These are phyloP conservation scores for Piper longum DNA, from an alignment of 164 flowering plant genomes.

Conservation along the genomic window DNA sequence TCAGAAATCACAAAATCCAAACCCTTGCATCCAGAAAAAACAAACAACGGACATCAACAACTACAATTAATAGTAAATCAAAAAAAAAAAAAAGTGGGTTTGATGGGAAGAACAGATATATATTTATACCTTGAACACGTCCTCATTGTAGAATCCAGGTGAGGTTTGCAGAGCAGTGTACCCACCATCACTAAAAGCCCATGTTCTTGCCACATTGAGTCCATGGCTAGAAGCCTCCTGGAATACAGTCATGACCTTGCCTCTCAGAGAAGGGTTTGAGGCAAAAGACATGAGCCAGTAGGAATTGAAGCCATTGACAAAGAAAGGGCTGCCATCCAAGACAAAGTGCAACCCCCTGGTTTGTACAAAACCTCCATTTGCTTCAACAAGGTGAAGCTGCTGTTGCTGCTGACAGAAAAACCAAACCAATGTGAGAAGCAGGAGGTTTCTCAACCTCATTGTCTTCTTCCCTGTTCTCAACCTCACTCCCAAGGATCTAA, in stretches of 20 bases:
- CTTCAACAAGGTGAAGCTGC: slow-evolving; percentile 14
- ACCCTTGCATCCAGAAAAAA: slow-evolving; percentile 2
- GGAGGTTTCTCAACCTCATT: slow-evolving; percentile 4
- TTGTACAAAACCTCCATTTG: slow-evolving; percentile 37
- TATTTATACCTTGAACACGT: slow-evolving; percentile 48
- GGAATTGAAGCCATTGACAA: slow-evolving; percentile 80
- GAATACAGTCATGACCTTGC: slow-evolving; percentile 45
- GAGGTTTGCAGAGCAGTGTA: slow-evolving; percentile 44
- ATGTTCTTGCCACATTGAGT: slow-evolving; percentile 57
- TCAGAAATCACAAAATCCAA: slow-evolving; percentile 21
- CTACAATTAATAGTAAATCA: no score
- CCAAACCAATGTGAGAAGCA: background rate
- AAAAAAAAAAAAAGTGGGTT: no score
- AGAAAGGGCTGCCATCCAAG: slow-evolving; percentile 52
- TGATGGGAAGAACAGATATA: no score
- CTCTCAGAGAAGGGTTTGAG: slow-evolving; percentile 45
- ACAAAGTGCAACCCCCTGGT: slow-evolving; percentile 38
- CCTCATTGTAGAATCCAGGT: slow-evolving; percentile 71
- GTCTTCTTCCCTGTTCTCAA: background rate
- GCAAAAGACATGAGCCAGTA: slow-evolving; percentile 74
- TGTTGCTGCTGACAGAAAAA: background rate
- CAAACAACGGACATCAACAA: no score
- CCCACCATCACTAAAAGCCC: slow-evolving; percentile 85
- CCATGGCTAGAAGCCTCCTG: slow-evolving; percentile 44
- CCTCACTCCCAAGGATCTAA: background rate